These are phyloP conservation scores for Cyathus striatus DNA, from an alignment of 768 basidiomycete genomes.

Conservation along the genomic window DNA sequence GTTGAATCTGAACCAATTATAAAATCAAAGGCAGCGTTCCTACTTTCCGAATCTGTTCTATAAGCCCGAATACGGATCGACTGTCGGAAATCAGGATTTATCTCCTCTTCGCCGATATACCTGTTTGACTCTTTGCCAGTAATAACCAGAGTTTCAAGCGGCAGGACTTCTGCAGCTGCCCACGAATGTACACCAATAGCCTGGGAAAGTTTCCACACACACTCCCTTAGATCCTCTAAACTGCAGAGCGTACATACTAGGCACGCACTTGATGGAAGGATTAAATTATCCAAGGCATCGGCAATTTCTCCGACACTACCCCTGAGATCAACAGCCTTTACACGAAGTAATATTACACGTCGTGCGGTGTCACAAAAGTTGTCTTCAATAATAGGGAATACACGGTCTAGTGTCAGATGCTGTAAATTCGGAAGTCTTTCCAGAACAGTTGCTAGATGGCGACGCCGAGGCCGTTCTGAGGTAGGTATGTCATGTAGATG, in stretches of 20 bases:
- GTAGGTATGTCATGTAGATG: constrained; percentile 30
- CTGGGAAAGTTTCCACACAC: constrained; percentile 19
- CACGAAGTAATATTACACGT: constrained; percentile 18
- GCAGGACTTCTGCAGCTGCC: constrained; percentile 9
- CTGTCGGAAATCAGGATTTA: constrained; percentile 26
- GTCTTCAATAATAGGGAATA: constrained; percentile 22
- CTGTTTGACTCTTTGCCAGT: constrained; percentile 21
- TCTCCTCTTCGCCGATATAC: constrained; percentile 11
- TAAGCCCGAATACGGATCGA: constrained; percentile 27
- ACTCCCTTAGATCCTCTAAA: constrained; percentile 20
- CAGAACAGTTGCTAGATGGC: constrained; percentile 25
- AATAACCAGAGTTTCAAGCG: constrained; percentile 24
- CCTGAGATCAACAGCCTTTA: constrained; percentile 21
- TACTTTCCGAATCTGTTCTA: constrained; percentile 13
- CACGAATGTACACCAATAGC: constrained; percentile 19
- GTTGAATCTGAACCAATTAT: constrained; percentile 20
- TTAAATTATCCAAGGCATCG: constrained; percentile 21
- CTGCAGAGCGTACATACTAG: constrained; percentile 19
- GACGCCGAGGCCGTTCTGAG: constrained; percentile 28
- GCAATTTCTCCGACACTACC: constrained; percentile 25
- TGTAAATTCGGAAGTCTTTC: constrained; percentile 25
- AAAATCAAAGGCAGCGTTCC: constrained; percentile 24
- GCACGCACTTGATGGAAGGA: constrained; percentile 17
- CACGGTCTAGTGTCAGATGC: constrained; percentile 26
- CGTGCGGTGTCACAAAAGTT: constrained; percentile 10